A percentile compares a stretch with the other conserved stretches of the same genome.
Conservation (phyloP, 768 basidiomycete genomes). For the Termitomyces sp. region DNA sequence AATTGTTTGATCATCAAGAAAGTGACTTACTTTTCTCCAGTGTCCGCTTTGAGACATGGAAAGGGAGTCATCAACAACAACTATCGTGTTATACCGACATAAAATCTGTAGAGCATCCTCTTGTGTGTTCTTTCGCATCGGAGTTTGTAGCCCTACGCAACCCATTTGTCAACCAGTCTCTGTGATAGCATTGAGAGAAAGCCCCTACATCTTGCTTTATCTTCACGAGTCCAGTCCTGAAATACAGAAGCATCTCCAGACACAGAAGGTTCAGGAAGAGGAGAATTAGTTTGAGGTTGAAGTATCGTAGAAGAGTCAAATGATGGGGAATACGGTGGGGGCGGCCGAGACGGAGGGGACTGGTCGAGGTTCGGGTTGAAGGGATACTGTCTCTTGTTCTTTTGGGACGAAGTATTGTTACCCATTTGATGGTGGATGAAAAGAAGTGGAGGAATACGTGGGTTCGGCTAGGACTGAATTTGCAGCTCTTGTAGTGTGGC, state of each 20-base stretch:
- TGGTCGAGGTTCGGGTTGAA: neutral
- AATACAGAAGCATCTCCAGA: neutral
- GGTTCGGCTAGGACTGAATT: neutral
- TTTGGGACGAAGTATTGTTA: neutral
- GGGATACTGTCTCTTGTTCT: neutral
- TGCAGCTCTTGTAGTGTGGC: too few species aligned
- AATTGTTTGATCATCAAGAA: neutral
- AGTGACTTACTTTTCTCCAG: conserved; percentile 46
- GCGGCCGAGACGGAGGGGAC: too few species aligned
- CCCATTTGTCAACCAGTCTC: neutral
- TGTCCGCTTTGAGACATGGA: conserved; percentile 42
- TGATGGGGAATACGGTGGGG: neutral
- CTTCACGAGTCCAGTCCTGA: neutral
- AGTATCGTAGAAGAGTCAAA: neutral
- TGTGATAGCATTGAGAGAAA: too few species aligned
- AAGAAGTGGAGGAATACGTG: neutral
- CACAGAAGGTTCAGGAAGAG: neutral
- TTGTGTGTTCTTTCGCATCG: conserved; percentile 15
- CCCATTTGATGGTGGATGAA: neutral
- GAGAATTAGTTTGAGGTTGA: neutral
- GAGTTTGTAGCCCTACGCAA: conserved; percentile 10
- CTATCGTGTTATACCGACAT: conserved; percentile 47
- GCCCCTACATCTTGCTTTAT: neutral
- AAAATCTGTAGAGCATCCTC: conserved; percentile 32
- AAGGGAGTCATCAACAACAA: conserved; percentile 57